These are phyloP conservation scores for Cupressus sempervirens DNA, from an alignment of 75 land plant genomes.

Conservation along the genomic window DNA sequence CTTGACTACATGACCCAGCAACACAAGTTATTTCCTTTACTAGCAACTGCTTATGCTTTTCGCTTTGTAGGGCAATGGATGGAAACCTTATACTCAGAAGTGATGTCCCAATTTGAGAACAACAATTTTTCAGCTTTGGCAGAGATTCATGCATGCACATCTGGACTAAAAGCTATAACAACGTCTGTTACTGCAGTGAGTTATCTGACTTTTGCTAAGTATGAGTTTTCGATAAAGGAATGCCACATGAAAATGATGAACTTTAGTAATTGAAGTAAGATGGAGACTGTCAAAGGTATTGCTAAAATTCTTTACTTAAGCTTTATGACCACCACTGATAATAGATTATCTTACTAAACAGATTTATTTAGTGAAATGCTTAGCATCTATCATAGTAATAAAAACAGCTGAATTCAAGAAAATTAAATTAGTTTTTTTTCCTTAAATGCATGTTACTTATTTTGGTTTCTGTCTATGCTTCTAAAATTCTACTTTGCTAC, in stretches of 20 bases:
- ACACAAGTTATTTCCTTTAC: conserved; percentile 28
- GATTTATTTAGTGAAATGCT: neutral
- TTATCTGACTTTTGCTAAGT: neutral
- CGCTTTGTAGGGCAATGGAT: conserved; percentile 29
- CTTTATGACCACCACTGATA: neutral
- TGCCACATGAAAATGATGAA: neutral
- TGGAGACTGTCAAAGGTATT: neutral
- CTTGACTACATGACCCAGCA: conserved; percentile 28
- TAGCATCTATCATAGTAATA: neutral
- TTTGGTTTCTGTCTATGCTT: too few species aligned
- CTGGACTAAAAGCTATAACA: conserved; percentile 49
- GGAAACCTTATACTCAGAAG: conserved; percentile 30
- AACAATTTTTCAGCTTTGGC: conserved; percentile 35
- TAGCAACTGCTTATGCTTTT: conserved; percentile 31
- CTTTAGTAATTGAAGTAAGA: neutral
- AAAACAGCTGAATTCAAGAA: neutral
- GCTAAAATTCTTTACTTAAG: neutral
- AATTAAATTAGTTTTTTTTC: neutral
- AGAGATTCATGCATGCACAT: conserved; percentile 52
- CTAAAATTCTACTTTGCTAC: too few species aligned
- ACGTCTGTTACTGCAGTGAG: conserved; percentile 42
- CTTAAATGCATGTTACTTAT: too few species aligned
- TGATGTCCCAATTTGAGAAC: conserved; percentile 23
- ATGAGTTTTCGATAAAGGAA: neutral
- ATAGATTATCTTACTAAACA: neutral